A percentile compares a stretch with the other conserved stretches of the same genome.
These are phyloP conservation scores for Ustilago crameri DNA, from an alignment of 1,284 basidiomycete genomes.

Conservation along the genomic window DNA sequence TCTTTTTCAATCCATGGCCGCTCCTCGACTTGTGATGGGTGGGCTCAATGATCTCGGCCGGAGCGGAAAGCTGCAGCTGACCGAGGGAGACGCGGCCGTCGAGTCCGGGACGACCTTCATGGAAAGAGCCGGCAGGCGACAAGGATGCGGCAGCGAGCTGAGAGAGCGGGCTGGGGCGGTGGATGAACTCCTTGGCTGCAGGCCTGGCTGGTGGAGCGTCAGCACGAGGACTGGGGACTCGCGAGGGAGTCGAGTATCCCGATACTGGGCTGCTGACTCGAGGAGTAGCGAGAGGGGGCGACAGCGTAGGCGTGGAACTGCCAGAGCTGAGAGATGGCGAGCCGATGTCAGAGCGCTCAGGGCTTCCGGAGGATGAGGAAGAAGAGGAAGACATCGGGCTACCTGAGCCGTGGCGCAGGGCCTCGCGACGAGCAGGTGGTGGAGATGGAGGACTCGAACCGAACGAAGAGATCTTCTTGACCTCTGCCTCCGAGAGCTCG, in stretches of 20 bases:
- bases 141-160: conserved; percentile 19
- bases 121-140: neutral
- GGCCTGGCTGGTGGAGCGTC: conserved; percentile 20
- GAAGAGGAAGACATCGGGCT: neutral
- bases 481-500: conserved; percentile 38
- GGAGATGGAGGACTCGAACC: neutral
- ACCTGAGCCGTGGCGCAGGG: neutral
- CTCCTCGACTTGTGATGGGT: conserved; percentile 10
- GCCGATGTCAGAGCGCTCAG: neutral
- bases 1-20: conserved; percentile 38
- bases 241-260: conserved; percentile 28
- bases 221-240: conserved; percentile 19
- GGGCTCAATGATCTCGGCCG: neutral
- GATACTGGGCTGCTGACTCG: conserved; percentile 11
- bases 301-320: conserved; percentile 2
- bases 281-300: conserved; percentile 17
- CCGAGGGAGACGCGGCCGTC: neutral
- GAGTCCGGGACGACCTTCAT: too few species aligned
- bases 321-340: conserved; percentile 13
- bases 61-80: neutral
- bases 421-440: neutral
- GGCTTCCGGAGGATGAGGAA: conserved; percentile 3
- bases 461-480: conserved; percentile 15
- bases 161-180: conserved; percentile 37
- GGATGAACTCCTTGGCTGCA: conserved; percentile 27